These are phyloP conservation scores for Hirschioporus abietinus DNA, from an alignment of 768 basidiomycete genomes.

Conservation along the genomic window DNA sequence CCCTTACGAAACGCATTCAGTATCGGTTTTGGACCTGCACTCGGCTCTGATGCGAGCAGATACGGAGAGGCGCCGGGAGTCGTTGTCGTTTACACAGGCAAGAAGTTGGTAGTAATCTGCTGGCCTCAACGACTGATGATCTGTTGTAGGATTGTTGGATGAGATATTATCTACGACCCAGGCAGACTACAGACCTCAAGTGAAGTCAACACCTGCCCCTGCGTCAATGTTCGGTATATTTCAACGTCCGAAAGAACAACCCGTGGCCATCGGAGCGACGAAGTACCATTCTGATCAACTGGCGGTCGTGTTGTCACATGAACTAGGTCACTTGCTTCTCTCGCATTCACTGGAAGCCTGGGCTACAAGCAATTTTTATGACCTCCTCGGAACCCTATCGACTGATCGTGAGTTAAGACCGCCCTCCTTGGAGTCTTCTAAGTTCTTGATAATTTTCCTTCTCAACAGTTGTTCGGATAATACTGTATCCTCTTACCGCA, in stretches of 20 bases:
- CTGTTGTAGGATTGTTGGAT: not conserved
- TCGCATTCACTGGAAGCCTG: not conserved
- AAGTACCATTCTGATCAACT: not conserved
- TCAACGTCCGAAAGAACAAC: not conserved
- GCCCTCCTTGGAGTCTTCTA: no score
- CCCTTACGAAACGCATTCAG: not conserved
- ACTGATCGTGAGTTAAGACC: not conserved
- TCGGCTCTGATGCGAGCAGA: not conserved
- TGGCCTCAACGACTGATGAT: not conserved
- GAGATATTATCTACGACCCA: not conserved
- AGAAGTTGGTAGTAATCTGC: not conserved
- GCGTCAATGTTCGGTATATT: not conserved
- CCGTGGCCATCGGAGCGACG: not conserved
- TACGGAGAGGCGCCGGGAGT: not conserved
- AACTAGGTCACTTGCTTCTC: not conserved
- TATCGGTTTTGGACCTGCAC: not conserved
- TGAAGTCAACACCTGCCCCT: not conserved
- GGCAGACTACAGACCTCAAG: not conserved
- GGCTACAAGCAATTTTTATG: not conserved
- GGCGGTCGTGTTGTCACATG: not conserved
- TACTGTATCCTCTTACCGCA: not conserved
- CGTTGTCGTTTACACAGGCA: not conserved
- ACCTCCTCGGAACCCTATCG: not conserved
- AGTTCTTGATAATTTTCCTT: not conserved
- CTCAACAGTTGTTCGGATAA: not conserved